phyloP scores from a whole-genome alignment of 2,329 filamentous ascomycete genomes.

The Lachnellula suecica region DNA sequence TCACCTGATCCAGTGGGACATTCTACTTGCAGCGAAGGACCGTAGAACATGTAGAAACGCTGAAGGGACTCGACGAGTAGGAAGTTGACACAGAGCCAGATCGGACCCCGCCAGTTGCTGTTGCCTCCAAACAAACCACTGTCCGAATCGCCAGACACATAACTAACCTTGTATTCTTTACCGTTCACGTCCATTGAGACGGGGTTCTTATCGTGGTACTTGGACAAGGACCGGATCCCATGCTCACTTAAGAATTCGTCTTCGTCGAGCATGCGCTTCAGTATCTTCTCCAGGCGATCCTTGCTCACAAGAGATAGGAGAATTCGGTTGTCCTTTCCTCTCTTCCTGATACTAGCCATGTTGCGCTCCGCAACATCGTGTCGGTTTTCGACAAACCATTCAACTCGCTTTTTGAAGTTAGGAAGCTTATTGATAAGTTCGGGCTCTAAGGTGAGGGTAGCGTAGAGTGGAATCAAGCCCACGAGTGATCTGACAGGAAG shows the following conservation, averaged over 20 bases:
- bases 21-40: constrained; percentile 82
- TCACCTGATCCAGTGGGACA: constrained; percentile 93
- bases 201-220: constrained; percentile 84
- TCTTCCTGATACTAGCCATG: constrained; percentile 87
- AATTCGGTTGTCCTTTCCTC: constrained; percentile 86
- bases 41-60: constrained; percentile 95
- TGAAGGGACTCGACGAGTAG: constrained; percentile 91
- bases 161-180: constrained; percentile 82
- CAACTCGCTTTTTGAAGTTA: constrained; percentile 85
- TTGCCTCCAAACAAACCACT: constrained; percentile 94
- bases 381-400: constrained; percentile 92
- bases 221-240: constrained; percentile 89
- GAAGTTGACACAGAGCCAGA: constrained; percentile 97
- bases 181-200: constrained; percentile 96
- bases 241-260: constrained; percentile 89
- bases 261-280: constrained; percentile 90
- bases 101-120: constrained; percentile 95
- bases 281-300: constrained; percentile 84
- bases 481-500: constrained; percentile 90
- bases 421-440: constrained; percentile 91
- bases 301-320: constrained; percentile 89
- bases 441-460: constrained; percentile 87
- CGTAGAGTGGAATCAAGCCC: constrained; percentile 89
- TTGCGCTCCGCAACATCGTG: constrained; percentile 88
- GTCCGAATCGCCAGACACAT: constrained; percentile 94